phyloP scores from a whole-genome alignment of 2,329 filamentous ascomycete genomes.

The Aspergillus ochraceus region DNA sequence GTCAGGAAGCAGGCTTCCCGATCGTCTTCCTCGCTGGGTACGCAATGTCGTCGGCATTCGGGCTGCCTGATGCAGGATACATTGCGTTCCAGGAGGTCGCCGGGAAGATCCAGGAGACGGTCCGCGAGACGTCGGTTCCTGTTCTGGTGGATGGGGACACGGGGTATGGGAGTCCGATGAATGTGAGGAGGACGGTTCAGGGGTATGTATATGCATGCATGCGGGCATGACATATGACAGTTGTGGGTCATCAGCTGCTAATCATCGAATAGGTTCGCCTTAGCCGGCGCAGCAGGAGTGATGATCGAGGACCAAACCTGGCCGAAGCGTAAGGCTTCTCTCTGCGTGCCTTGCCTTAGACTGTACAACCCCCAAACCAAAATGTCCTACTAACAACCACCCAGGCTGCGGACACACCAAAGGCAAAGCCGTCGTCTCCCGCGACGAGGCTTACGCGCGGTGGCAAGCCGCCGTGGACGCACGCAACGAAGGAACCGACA shows the following conservation, averaged over 20 bases:
- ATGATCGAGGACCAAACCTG: slow-evolving; percentile 53
- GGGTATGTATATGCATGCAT: slow-evolving; percentile 8
- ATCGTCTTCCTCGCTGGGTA: slow-evolving; percentile 48
- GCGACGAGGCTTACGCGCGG: slow-evolving; percentile 48
- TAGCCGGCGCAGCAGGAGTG: slow-evolving; percentile 39
- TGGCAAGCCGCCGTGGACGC: slow-evolving; percentile 50
- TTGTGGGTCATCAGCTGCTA: not conserved
- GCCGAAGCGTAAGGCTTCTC: slow-evolving; percentile 45
- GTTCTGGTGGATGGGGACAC: slow-evolving; percentile 51
- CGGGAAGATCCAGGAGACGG: slow-evolving; percentile 46
- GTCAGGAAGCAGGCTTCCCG: slow-evolving; percentile 50
- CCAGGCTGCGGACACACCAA: slow-evolving; percentile 50
- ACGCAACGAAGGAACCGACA: slow-evolving; percentile 47
- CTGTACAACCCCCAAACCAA: not conserved
- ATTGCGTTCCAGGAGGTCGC: slow-evolving; percentile 51
- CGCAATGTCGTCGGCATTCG: slow-evolving; percentile 41
- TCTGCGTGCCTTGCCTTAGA: not conserved
- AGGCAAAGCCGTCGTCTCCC: slow-evolving; percentile 48
- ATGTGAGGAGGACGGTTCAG: slow-evolving; percentile 48
- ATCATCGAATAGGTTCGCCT: slow-evolving; percentile 31
- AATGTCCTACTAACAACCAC: not conserved
- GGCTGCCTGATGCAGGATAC: slow-evolving; percentile 51
- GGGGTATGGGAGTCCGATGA: slow-evolving; percentile 51
- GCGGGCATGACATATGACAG: not conserved
- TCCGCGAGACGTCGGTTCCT: slow-evolving; percentile 40